Evolutionary conservation across 2,329 filamentous ascomycete species (phyloP).

Genomic region (Cladophialophora carrionii): DNA sequence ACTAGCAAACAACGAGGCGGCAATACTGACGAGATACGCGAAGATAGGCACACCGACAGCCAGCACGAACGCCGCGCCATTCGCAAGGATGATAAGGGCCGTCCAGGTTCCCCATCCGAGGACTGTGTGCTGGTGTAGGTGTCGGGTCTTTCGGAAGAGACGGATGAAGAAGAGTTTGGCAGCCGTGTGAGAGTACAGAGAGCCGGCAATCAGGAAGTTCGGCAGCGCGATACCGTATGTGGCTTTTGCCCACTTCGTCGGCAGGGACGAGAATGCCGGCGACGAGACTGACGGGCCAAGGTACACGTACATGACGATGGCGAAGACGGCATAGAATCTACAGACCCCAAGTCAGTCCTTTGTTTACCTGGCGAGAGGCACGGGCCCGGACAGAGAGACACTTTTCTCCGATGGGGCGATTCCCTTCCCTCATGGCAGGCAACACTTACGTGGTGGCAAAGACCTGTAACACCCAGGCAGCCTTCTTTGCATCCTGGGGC

Average conservation of each 20-base stretch:
- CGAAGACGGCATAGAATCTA: constrained; percentile 55
- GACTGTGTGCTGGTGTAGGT: constrained; percentile 54
- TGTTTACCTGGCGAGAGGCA: neutral
- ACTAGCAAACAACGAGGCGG: constrained; percentile 56
- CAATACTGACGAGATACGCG: constrained; percentile 58
- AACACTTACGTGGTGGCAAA: constrained; percentile 49
- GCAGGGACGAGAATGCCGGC: constrained; percentile 55
- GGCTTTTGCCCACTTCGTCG: constrained; percentile 54
- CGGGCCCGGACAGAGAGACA: neutral
- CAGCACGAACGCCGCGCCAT: constrained; percentile 49
- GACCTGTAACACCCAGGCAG: constrained; percentile 55
- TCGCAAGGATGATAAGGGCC: constrained; percentile 52
- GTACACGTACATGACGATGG: constrained; percentile 57
- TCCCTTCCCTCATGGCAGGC: too few species aligned
- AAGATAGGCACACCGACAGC: constrained; percentile 59
- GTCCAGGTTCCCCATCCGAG: constrained; percentile 56
- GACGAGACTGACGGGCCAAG: constrained; percentile 52
- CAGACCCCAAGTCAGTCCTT: neutral
- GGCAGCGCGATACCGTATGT: constrained; percentile 55
- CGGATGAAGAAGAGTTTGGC: constrained; percentile 51
- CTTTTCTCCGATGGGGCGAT: too few species aligned
- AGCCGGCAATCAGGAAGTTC: constrained; percentile 55
- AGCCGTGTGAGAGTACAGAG: constrained; percentile 57
- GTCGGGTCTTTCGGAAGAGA: constrained; percentile 37
- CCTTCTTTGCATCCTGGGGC: constrained; percentile 57